Conservation (phyloP, 768 basidiomycete genomes). For the Trametes gibbosa region DNA sequence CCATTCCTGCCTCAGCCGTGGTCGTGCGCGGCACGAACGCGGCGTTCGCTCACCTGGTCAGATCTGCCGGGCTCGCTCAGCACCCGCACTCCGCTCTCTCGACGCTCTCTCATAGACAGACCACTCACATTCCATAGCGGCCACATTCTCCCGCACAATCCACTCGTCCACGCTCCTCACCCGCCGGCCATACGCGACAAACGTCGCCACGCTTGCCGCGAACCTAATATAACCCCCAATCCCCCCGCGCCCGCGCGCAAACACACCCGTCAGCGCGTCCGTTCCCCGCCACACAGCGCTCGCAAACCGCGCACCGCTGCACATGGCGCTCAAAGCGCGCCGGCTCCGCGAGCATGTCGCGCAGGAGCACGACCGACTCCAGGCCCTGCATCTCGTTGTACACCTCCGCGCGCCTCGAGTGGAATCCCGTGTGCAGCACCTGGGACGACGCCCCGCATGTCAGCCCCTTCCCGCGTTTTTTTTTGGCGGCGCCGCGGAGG, state of each 20-base stretch:
- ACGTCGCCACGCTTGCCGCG: slow-evolving; percentile 44
- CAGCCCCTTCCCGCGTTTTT: no score
- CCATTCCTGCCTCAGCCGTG: no score
- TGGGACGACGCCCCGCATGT: no score
- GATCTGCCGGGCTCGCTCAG: no score
- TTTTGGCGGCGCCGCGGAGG: no score
- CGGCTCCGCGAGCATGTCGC: slow-evolving; percentile 40
- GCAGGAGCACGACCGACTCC: slow-evolving; percentile 44
- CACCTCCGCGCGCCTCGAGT: slow-evolving; percentile 38
- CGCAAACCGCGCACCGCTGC: slow-evolving; percentile 32
- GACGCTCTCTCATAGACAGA: no score
- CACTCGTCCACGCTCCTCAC: slow-evolving; percentile 45
- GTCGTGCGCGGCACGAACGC: not conserved
- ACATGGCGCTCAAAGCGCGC: slow-evolving; percentile 40
- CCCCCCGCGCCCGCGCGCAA: no score
- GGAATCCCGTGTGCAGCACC: slow-evolving; percentile 46
- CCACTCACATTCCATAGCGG: slow-evolving; percentile 41
- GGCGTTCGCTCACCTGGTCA: slow-evolving; percentile 15
- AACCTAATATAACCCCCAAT: no score
- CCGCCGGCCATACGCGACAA: slow-evolving; percentile 43
- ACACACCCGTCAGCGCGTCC: no score
- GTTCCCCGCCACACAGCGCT: no score
- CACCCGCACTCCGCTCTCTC: no score
- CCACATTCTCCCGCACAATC: slow-evolving; percentile 46
- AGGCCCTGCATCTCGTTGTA: slow-evolving; percentile 47